These are phyloP conservation scores for Ganoderma multipileum DNA, from an alignment of 1,284 basidiomycete species.

Conservation along the genomic window DNA sequence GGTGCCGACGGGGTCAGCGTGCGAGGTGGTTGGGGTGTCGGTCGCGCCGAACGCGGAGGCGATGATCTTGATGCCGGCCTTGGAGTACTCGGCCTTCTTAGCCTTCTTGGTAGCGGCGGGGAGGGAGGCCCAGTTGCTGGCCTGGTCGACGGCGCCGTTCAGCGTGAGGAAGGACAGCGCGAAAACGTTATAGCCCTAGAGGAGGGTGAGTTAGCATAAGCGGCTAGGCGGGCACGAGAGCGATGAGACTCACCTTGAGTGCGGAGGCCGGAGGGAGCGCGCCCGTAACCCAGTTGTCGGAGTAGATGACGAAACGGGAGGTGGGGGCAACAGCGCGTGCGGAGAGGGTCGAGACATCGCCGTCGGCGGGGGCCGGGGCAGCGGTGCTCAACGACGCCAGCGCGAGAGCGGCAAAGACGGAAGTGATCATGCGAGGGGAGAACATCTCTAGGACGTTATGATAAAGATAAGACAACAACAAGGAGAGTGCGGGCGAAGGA, in stretches of 20 bases:
- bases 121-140: conserved; percentile 17
- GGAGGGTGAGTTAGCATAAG: background rate
- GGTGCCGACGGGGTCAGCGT: conserved; percentile 45
- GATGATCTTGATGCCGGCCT: conserved; percentile 53
- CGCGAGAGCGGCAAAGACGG: conserved; percentile 26
- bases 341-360: conserved; percentile 13
- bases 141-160: conserved; percentile 21
- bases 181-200: conserved; percentile 26
- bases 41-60: conserved; percentile 58
- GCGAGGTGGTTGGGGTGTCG: conserved; percentile 53
- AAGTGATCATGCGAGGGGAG: conserved; percentile 26
- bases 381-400: conserved; percentile 25
- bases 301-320: conserved; percentile 28
- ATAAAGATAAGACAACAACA: conserved; percentile 11
- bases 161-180: conserved; percentile 25
- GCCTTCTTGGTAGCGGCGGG: conserved; percentile 35
- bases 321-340: conserved; percentile 18
- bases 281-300: conserved; percentile 22
- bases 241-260: conserved; percentile 11
- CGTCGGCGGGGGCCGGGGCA: conserved; percentile 11
- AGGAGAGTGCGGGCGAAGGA: background rate
- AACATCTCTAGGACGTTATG: conserved; percentile 25
- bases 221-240: no score
- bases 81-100: conserved; percentile 49
- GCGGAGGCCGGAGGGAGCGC: conserved; percentile 18